Conservation (phyloP, 1,139 yeast species). For the Torulaspora pretoriensis region DNA sequence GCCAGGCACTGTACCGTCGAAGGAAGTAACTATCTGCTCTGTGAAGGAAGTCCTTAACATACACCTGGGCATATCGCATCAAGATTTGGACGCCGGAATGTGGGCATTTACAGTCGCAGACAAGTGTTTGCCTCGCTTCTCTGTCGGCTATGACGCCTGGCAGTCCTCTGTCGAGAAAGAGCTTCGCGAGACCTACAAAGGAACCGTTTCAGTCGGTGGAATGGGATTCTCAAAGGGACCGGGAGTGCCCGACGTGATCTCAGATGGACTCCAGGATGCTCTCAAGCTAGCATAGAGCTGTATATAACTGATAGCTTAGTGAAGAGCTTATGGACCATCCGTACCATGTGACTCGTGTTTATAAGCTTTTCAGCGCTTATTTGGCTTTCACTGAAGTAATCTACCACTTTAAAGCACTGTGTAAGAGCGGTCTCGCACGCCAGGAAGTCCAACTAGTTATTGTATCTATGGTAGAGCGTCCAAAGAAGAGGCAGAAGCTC, state of each 20-base stretch:
- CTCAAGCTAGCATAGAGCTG: conserved; percentile 10
- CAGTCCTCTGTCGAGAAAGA: conserved; percentile 40
- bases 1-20: conserved; percentile 42
- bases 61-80: conserved; percentile 48
- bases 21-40: conserved; percentile 42
- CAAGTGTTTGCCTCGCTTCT: conserved; percentile 77
- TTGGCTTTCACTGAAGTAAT: neutral
- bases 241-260: conserved; percentile 86
- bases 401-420: neutral
- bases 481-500: conserved; percentile 9
- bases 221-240: conserved; percentile 79
- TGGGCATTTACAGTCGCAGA: conserved; percentile 34
- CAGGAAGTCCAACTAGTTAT: neutral
- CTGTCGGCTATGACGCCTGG: conserved; percentile 61
- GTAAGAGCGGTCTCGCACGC: neutral
- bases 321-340: neutral
- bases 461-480: conserved; percentile 10
- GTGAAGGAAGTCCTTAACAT: conserved; percentile 47
- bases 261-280: conserved; percentile 60
- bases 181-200: conserved; percentile 39
- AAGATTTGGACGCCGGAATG: conserved; percentile 35
- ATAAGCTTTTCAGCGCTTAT: conserved; percentile 8
- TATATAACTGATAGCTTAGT: neutral
- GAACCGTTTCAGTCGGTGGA: conserved; percentile 64
- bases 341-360: neutral